phyloP scores from a whole-genome alignment of 2,329 filamentous ascomycete species.

The Pseudodiploospora longispora region DNA sequence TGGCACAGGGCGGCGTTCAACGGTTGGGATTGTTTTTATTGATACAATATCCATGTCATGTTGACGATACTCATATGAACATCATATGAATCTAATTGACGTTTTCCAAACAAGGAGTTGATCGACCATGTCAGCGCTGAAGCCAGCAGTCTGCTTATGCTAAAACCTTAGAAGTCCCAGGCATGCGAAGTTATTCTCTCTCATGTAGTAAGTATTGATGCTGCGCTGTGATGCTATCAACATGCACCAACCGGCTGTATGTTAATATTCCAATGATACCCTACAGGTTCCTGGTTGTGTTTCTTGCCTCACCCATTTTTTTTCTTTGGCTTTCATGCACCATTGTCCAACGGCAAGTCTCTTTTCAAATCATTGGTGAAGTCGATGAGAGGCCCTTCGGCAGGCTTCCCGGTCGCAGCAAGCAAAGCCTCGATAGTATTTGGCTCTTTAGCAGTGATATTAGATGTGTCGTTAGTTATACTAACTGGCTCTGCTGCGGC shows the following conservation, averaged over 20 bases:
- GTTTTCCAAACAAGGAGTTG: constrained; percentile 1
- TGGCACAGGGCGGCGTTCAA: constrained; percentile 17
- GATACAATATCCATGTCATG: constrained; percentile 5
- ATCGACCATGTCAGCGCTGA: constrained; percentile 5
- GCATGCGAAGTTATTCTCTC: constrained; percentile 6
- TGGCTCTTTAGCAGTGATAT: constrained; percentile 6
- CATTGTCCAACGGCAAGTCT: constrained; percentile 29
- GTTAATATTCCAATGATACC: too few relatives aligned
- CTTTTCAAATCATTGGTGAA: constrained; percentile 48
- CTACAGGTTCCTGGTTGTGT: too few relatives aligned
- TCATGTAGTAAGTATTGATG: constrained; percentile 8
- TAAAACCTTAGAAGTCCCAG: constrained; percentile 6
- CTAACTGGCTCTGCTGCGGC: constrained; percentile 3
- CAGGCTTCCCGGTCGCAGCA: constrained; percentile 37
- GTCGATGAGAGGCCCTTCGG: constrained; percentile 45
- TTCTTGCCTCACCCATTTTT: not conserved
- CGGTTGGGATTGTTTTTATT: constrained; percentile 10
- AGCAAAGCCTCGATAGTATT: constrained; percentile 38
- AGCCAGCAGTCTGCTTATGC: constrained; percentile 7
- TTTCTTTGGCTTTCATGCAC: not conserved
- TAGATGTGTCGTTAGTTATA: not conserved
- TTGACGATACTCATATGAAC: constrained; percentile 10
- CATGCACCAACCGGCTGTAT: not conserved
- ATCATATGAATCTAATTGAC: constrained; percentile 7
- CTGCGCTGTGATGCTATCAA: constrained; percentile 8